A percentile compares a stretch with the other conserved stretches of the same genome.
These are phyloP conservation scores for Orbilia javanica DNA, from an alignment of 2,329 filamentous ascomycete genomes.

Conservation along the genomic window DNA sequence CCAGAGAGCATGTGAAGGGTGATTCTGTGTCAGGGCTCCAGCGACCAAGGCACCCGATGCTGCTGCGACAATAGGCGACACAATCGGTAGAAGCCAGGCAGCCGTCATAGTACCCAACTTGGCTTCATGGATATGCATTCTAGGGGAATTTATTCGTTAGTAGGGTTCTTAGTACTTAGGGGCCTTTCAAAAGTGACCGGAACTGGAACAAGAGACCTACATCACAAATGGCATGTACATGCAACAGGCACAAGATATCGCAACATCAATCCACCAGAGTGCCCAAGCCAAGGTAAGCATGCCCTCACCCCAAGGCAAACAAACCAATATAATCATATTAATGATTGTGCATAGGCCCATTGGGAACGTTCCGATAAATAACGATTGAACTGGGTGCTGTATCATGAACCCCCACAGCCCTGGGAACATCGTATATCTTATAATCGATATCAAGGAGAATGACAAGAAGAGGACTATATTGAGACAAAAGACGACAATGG, in stretches of 20 bases:
- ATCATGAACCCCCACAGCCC: constrained; percentile 77
- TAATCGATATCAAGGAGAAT: constrained; percentile 70
- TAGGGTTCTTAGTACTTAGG: not conserved
- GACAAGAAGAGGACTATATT: constrained; percentile 72
- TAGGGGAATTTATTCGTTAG: not conserved
- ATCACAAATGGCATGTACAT: constrained; percentile 72
- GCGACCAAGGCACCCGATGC: constrained; percentile 76
- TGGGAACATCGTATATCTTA: constrained; percentile 76
- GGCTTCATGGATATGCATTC: constrained; percentile 65
- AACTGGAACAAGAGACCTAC: constrained; percentile 64
- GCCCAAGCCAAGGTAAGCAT: constrained; percentile 71
- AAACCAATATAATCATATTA: constrained; percentile 74
- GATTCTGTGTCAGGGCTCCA: constrained; percentile 68
- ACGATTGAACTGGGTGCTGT: constrained; percentile 74
- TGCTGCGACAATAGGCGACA: constrained; percentile 75
- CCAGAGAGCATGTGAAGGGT: constrained; percentile 71
- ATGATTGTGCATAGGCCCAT: constrained; percentile 78
- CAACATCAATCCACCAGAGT: constrained; percentile 72
- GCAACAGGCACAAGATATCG: constrained; percentile 70
- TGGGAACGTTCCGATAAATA: constrained; percentile 77
- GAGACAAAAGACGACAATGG: constrained; percentile 73
- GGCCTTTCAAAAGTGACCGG: constrained; percentile 20
- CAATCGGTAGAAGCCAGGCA: constrained; percentile 75
- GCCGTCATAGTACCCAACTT: constrained; percentile 74
- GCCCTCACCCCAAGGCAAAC: constrained; percentile 73